Base-by-base conservation (phyloP, 1,284 basidiomycete genomes). In the Sphaerobolus stellatus region DNA sequence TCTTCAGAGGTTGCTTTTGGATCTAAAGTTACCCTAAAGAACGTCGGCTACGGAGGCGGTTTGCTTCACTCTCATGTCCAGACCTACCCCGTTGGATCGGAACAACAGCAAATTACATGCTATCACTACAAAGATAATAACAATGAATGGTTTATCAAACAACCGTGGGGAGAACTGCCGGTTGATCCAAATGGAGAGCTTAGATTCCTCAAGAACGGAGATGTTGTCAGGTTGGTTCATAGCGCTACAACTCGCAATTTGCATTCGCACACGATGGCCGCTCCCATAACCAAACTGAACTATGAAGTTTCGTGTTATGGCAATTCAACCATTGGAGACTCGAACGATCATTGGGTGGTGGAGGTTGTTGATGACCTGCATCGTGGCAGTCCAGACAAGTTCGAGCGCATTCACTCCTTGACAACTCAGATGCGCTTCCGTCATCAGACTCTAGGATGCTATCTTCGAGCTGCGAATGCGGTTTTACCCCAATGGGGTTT, bases 111-210 rank as follows among this genome's bases (percentile, higher is more conserved):
- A 72, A 88, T 99, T 11, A 99, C 96, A 0, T 99, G 96, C 74
- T 99, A 99, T 71, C 96, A 99, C 76, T 98, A 99, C 83, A 97
- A 96, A 74, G 96, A 99, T 71, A 84, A 87, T 56, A 99, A 99
- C 80, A 99, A 99, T 74, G 82, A 98, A 52, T 99, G 93, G 88
- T 66, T 79, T 38, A 71, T 99, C 62, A 79, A 88, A 2, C 94
- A 93, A 2, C 78, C 77, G 3, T 97, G 94, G 93, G 82, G 89
- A 44, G 84, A 87, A 56, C 75, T 83, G 1, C 71, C 73, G 0
- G 79, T 88, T 62, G 80, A 92, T 64, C 79, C 78, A 5, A 79
- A 87, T 44, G 81, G 75, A 28, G 81, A 84, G 6, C 71, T 96
- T 41, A 78, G 77, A 33, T 96, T 79, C 78, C 75, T 99, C 54